Conservation (phyloP, 1,284 basidiomycete species). For the Trametes sp. region DNA sequence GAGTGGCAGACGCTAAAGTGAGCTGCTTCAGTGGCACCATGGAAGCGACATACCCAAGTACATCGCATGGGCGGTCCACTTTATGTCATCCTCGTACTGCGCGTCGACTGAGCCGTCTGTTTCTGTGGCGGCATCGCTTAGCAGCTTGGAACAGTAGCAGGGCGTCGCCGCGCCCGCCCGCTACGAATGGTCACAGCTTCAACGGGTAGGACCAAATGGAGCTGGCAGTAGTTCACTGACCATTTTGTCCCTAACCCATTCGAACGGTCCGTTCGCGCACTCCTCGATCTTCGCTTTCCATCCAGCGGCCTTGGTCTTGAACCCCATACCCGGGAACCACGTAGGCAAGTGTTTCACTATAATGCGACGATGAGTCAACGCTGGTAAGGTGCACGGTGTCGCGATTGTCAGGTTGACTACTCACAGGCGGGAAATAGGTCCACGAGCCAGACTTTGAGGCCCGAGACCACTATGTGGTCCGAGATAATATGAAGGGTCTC, state of each 20-base stretch:
- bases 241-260: slow-evolving; percentile 61
- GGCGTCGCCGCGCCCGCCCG: slow-evolving; percentile 55
- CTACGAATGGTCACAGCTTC: neutral
- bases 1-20: neutral
- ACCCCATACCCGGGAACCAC: slow-evolving; percentile 44
- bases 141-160: slow-evolving; percentile 69
- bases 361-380: neutral
- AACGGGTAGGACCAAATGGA: no score
- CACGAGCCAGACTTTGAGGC: slow-evolving; percentile 1
- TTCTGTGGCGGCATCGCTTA: slow-evolving; percentile 52
- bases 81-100: slow-evolving; percentile 62
- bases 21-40: neutral
- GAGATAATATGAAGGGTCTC: slow-evolving; percentile 66
- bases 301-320: slow-evolving; percentile 54
- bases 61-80: slow-evolving; percentile 70
- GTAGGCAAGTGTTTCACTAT: slow-evolving; percentile 40
- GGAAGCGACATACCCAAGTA: slow-evolving; percentile 16
- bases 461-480: slow-evolving; percentile 50
- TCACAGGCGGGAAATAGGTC: slow-evolving; percentile 50
- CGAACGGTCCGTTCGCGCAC: slow-evolving; percentile 68
- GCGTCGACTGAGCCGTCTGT: slow-evolving; percentile 28
- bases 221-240: slow-evolving; percentile 32
- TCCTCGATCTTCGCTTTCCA: slow-evolving; percentile 72
- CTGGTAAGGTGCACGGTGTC: neutral
- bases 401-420: slow-evolving; percentile 3